Percentiles rank a stretch among this genome's conserved stretches.
Conservation (phyloP, 202 grass and related monocot species). For the Elaeis oleifera region DNA sequence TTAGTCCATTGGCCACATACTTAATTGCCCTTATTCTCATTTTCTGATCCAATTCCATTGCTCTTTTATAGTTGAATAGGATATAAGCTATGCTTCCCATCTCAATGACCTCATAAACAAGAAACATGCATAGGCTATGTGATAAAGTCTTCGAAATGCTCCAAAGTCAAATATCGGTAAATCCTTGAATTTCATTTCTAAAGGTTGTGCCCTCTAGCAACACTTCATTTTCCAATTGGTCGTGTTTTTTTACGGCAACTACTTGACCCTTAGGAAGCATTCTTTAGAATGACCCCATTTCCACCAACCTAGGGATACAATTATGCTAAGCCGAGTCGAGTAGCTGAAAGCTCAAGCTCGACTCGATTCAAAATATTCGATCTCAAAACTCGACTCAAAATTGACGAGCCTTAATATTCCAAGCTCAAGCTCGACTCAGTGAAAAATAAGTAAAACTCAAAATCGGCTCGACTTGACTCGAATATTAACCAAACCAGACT, state of each 20-base stretch:
- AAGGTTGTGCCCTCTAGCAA: not conserved
- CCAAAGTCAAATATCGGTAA: not conserved
- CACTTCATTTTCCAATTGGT: not conserved
- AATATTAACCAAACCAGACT: too few relatives aligned
- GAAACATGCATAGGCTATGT: not conserved
- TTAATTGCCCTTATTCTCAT: not conserved
- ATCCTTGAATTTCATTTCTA: constrained; percentile 1
- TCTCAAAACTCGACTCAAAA: too few relatives aligned
- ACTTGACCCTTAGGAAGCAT: not conserved
- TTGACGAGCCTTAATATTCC: too few relatives aligned
- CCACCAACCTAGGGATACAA: not conserved
- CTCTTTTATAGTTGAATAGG: too few relatives aligned
- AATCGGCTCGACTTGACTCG: too few relatives aligned
- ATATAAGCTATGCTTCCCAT: too few relatives aligned
- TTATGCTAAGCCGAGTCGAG: too few relatives aligned
- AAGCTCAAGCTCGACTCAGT: too few relatives aligned
- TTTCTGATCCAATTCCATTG: not conserved
- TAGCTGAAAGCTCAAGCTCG: too few relatives aligned
- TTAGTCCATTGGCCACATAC: constrained; percentile 12
- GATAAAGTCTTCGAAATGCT: not conserved
- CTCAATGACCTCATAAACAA: constrained; percentile 1
- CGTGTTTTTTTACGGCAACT: constrained; percentile 19
- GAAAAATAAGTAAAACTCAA: too few relatives aligned
- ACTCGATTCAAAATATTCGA: too few relatives aligned
- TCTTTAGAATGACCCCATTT: constrained; percentile 11